Evolutionary conservation across 805 yeast species (phyloP).

Genomic region (Lachancea mirantina): DNA sequence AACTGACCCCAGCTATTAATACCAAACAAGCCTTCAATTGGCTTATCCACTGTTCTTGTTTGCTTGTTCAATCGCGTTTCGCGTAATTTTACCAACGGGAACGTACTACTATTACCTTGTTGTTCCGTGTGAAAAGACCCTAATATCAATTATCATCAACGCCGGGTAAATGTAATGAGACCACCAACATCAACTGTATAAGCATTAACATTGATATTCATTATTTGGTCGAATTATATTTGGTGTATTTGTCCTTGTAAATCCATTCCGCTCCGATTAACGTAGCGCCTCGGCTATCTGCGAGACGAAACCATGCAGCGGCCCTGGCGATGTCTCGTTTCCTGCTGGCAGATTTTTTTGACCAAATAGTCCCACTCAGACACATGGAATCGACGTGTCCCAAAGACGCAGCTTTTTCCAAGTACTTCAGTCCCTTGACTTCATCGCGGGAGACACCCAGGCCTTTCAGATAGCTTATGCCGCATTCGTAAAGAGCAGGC

Average conservation of each 20-base stretch:
- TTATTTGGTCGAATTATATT: too few relatives aligned
- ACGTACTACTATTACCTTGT: too few relatives aligned
- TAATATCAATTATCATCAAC: too few relatives aligned
- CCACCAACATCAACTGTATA: too few relatives aligned
- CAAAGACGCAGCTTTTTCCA: slow-evolving; percentile 58
- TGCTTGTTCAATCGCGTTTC: too few relatives aligned
- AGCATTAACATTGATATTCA: too few relatives aligned
- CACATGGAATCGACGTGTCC: slow-evolving; percentile 66
- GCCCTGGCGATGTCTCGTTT: slow-evolving; percentile 56
- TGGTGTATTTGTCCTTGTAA: slow-evolving; percentile 57
- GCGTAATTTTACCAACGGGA: too few relatives aligned
- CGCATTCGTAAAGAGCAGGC: slow-evolving; percentile 54
- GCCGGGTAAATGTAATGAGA: too few relatives aligned
- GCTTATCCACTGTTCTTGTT: too few relatives aligned
- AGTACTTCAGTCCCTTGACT: slow-evolving; percentile 45
- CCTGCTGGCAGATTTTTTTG: slow-evolving; percentile 42
- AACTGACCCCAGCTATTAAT: too few relatives aligned
- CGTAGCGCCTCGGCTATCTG: slow-evolving; percentile 54
- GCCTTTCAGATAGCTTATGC: slow-evolving; percentile 48
- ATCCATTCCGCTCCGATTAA: slow-evolving; percentile 70
- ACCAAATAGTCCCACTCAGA: slow-evolving; percentile 63
- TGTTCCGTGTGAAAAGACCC: too few relatives aligned
- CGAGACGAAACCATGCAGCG: slow-evolving; percentile 62
- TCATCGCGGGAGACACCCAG: slow-evolving; percentile 48
- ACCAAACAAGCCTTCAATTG: too few relatives aligned